A percentile compares a stretch with the other conserved stretches of the same genome.
phyloP scores from a whole-genome alignment of 768 basidiomycete species.

The Suillus plorans region DNA sequence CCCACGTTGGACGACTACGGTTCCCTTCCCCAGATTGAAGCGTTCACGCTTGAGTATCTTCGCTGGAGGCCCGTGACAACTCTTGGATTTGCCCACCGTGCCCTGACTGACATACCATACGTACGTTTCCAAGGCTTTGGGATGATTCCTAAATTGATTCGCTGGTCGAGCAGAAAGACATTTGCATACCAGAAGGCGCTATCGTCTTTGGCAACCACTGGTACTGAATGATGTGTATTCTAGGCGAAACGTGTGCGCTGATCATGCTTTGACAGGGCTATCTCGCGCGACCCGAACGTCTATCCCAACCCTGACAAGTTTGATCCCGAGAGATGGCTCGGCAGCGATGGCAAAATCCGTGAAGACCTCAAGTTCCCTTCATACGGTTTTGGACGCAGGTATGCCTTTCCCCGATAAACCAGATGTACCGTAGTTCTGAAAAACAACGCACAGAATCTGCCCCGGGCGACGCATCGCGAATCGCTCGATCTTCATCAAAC shows the following conservation, averaged over 20 bases:
- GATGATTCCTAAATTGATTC: background rate
- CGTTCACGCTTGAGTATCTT: slow-evolving; percentile 41
- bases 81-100: slow-evolving; percentile 60
- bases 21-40: slow-evolving; percentile 36
- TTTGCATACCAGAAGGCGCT: slow-evolving; percentile 37
- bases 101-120: slow-evolving; percentile 64
- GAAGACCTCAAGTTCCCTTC: slow-evolving; percentile 53
- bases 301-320: slow-evolving; percentile 62
- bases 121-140: slow-evolving; percentile 30
- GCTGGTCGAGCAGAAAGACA: slow-evolving; percentile 27
- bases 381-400: slow-evolving; percentile 57
- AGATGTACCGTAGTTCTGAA: too few species aligned
- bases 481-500: slow-evolving; percentile 66
- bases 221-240: slow-evolving; percentile 13
- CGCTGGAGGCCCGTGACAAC: slow-evolving; percentile 42
- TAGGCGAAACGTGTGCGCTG: too few species aligned
- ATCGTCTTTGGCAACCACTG: slow-evolving; percentile 38
- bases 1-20: slow-evolving; percentile 42
- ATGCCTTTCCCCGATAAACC: background rate
- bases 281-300: slow-evolving; percentile 53
- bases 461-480: slow-evolving; percentile 62
- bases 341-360: slow-evolving; percentile 35
- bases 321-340: slow-evolving; percentile 57
- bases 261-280: slow-evolving; percentile 36
- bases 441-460: slow-evolving; percentile 45